Percentiles rank a stretch among this genome's conserved stretches.
Evolutionary conservation across 2,329 filamentous ascomycete species (phyloP).

Genomic region (Cordyceps farinosa): DNA sequence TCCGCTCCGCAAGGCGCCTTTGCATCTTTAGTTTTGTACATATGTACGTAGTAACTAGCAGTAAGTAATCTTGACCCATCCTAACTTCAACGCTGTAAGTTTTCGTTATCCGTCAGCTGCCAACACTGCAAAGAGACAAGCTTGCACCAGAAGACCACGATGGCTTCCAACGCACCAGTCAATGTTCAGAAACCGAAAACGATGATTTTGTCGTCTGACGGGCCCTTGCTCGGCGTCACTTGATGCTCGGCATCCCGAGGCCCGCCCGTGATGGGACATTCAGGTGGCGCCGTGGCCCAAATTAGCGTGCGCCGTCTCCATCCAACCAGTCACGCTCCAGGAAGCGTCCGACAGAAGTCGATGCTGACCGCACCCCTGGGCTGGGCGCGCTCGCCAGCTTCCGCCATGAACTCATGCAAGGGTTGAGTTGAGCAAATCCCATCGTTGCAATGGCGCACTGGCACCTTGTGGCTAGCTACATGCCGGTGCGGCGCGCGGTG

Average conservation of each 20-base stretch:
- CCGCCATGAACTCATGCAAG: slow-evolving; percentile 8
- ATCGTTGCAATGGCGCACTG: slow-evolving; percentile 8
- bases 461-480: background rate
- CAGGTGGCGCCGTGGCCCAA: slow-evolving; percentile 4
- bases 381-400: background rate
- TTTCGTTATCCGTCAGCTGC: background rate
- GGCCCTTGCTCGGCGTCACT: slow-evolving; percentile 15
- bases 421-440: background rate
- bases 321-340: slow-evolving; percentile 13
- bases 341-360: slow-evolving; percentile 1
- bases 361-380: slow-evolving; percentile 7
- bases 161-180: background rate
- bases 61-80: background rate
- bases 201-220: slow-evolving; percentile 15
- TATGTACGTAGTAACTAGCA: background rate
- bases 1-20: background rate
- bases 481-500: background rate
- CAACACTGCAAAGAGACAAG: background rate
- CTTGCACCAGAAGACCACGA: background rate
- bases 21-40: background rate
- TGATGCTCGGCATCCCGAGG: slow-evolving; percentile 3
- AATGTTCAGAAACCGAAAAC: background rate
- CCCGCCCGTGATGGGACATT: slow-evolving; percentile 6
- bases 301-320: slow-evolving; percentile 5
- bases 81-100: background rate